Evolutionary conservation across 1,139 yeast species (phyloP).

Genomic region (Scheffersomyces titani): DNA sequence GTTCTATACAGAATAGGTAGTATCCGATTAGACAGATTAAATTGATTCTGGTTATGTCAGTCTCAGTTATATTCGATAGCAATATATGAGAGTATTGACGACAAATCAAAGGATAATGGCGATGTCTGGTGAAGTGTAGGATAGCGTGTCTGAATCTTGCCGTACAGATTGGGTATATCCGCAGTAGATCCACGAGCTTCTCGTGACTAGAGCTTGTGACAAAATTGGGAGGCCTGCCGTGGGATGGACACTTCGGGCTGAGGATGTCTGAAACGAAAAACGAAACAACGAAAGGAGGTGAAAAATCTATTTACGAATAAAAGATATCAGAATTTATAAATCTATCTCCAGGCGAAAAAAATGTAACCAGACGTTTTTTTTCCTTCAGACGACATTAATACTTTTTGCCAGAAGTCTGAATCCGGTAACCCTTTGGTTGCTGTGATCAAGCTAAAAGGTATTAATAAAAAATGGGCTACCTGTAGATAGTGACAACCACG

Average conservation of each 20-base stretch:
- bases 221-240: neutral
- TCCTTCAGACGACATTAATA: neutral
- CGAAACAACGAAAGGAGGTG: neutral
- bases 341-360: neutral
- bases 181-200: neutral
- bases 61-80: neutral
- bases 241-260: neutral
- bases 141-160: neutral
- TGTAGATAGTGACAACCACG: neutral
- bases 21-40: neutral
- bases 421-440: neutral
- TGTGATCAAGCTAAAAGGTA: neutral
- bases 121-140: neutral
- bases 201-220: neutral
- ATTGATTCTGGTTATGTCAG: neutral
- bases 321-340: neutral
- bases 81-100: neutral
- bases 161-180: no score
- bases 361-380: neutral
- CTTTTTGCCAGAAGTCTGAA: neutral
- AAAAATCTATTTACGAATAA: neutral
- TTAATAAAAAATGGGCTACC: neutral
- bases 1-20: neutral
- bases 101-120: neutral
- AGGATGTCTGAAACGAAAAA: neutral